Conservation (phyloP, 148 eudicot species). For the Amaranthus palmeri region DNA sequence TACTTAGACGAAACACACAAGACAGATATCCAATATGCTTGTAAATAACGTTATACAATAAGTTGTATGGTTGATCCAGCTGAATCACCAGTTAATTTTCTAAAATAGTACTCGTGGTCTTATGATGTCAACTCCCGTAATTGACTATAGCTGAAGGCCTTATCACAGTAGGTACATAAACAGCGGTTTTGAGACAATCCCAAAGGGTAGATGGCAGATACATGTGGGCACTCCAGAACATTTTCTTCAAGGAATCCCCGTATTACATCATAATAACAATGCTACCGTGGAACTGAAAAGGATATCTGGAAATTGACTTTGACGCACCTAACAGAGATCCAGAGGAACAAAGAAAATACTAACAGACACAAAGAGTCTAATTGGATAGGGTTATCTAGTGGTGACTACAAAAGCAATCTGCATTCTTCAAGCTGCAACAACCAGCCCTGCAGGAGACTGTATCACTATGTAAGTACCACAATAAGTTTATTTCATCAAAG, state of each 20-base stretch:
- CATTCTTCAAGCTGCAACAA: slow-evolving; percentile 30
- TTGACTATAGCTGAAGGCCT: slow-evolving; percentile 39
- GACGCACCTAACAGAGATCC: slow-evolving; percentile 39
- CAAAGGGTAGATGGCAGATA: slow-evolving; percentile 22
- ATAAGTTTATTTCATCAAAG: not conserved
- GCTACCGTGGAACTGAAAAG: slow-evolving; percentile 29
- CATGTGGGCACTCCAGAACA: slow-evolving; percentile 39
- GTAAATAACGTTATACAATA: slow-evolving; percentile 29
- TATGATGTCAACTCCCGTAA: slow-evolving; percentile 21
- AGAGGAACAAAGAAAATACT: slow-evolving; percentile 37
- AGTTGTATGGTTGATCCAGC: slow-evolving; percentile 35
- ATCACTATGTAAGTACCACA: slow-evolving; percentile 1
- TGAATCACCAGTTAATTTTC: slow-evolving; percentile 38
- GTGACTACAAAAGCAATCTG: slow-evolving; percentile 33
- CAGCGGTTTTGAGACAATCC: slow-evolving; percentile 26
- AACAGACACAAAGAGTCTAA: slow-evolving; percentile 29
- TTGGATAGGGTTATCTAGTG: slow-evolving; percentile 38
- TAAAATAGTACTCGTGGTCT: slow-evolving; percentile 21
- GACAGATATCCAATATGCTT: slow-evolving; percentile 27
- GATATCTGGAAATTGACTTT: slow-evolving; percentile 27
- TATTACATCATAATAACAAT: slow-evolving; percentile 22
- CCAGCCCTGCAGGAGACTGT: slow-evolving; percentile 44
- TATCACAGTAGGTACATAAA: slow-evolving; percentile 32
- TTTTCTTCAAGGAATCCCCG: slow-evolving; percentile 32
- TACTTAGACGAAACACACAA: slow-evolving; percentile 23